Conservation (phyloP, 176 grass and related monocot species). For the Avena sativa region DNA sequence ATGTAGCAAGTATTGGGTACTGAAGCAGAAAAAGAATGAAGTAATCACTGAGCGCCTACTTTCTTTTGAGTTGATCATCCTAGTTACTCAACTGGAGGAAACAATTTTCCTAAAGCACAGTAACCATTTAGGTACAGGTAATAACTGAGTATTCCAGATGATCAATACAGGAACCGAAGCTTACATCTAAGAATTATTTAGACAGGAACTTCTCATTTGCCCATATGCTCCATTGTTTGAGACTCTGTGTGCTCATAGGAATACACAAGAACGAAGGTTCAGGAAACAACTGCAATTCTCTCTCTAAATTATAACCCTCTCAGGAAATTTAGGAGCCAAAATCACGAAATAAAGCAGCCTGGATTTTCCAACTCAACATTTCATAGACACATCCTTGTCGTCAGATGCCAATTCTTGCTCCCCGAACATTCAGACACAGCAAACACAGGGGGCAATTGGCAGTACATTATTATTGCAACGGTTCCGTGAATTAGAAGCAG, state of each 20-base stretch:
- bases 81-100: neutral
- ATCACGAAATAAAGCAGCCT: neutral
- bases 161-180: neutral
- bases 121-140: neutral
- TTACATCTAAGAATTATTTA: neutral
- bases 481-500: conserved; percentile 17
- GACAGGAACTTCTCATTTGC: neutral
- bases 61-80: neutral
- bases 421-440: neutral
- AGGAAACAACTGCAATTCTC: neutral
- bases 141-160: neutral
- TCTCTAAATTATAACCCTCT: neutral
- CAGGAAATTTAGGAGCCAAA: neutral
- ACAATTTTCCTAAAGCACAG: neutral
- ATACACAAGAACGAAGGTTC: conserved; percentile 3
- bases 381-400: neutral
- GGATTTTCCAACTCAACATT: neutral
- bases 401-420: conserved; percentile 21
- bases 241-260: neutral
- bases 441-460: neutral
- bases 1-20: neutral
- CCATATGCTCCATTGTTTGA: neutral
- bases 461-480: conserved; percentile 58
- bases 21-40: neutral
- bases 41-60: neutral